These are phyloP conservation scores for Zasmidium cellare DNA, from an alignment of 2,329 filamentous ascomycete genomes.

Conservation along the genomic window DNA sequence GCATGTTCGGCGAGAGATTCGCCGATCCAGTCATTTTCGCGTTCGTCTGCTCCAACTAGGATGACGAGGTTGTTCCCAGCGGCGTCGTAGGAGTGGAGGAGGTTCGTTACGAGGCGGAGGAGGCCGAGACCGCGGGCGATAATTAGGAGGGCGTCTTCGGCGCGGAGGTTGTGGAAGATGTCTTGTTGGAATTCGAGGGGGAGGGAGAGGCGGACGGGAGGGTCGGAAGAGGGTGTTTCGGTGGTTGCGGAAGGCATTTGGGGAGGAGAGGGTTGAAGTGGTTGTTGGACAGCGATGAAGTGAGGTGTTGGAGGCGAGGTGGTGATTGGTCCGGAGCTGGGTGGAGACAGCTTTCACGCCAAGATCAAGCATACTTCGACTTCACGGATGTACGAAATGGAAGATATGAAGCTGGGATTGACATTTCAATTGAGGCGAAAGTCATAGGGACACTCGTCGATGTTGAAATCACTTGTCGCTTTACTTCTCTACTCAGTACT, in stretches of 20 bases:
- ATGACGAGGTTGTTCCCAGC: slow-evolving; percentile 91
- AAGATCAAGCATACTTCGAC: no score
- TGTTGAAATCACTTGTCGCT: no score
- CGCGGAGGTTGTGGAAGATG: slow-evolving; percentile 84
- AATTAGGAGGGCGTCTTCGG: slow-evolving; percentile 90
- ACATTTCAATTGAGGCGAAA: no score
- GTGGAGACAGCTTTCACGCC: no score
- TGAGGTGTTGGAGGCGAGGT: background rate
- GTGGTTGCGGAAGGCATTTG: background rate
- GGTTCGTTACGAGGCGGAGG: slow-evolving; percentile 88
- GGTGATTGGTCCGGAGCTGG: no score
- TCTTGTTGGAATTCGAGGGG: slow-evolving; percentile 91
- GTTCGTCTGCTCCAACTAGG: slow-evolving; percentile 83
- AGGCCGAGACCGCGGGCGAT: slow-evolving; percentile 90
- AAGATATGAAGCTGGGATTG: no score
- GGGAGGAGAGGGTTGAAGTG: background rate
- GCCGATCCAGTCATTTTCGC: slow-evolving; percentile 95
- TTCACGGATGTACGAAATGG: no score
- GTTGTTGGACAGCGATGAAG: background rate
- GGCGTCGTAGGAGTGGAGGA: slow-evolving; percentile 94
- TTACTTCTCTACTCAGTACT: no score
- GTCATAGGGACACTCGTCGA: no score
- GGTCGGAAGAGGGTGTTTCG: slow-evolving; percentile 6
- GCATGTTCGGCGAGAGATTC: slow-evolving; percentile 95
- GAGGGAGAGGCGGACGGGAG: slow-evolving; percentile 76